A percentile compares a stretch with the other conserved stretches of the same genome.
These are phyloP conservation scores for Baeospora myosura DNA, from an alignment of 1,284 basidiomycete genomes.

Conservation along the genomic window DNA sequence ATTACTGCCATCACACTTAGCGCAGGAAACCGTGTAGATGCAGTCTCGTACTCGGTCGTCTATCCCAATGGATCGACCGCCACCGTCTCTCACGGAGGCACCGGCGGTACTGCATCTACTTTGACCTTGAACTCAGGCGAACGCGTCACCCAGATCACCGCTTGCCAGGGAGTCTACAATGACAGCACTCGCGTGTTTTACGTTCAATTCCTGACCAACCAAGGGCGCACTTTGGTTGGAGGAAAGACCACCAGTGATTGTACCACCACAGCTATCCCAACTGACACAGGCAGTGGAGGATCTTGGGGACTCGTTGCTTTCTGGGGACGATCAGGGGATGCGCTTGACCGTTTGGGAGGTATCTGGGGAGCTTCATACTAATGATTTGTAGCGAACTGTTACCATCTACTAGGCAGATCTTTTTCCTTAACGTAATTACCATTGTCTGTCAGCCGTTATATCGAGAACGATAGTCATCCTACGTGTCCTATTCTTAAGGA, in stretches of 20 bases:
- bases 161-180: slow-evolving; percentile 23
- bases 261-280: slow-evolving; percentile 20
- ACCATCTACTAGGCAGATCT: too few relatives aligned
- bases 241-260: slow-evolving; percentile 26
- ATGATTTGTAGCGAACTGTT: too few relatives aligned
- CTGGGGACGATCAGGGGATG: slow-evolving; percentile 28
- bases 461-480: too few relatives aligned
- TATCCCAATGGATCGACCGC: slow-evolving; percentile 15
- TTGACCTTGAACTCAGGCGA: slow-evolving; percentile 22
- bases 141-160: slow-evolving; percentile 17
- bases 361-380: slow-evolving; percentile 25
- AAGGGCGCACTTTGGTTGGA: slow-evolving; percentile 21
- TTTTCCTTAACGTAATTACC: too few relatives aligned
- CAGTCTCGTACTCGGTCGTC: slow-evolving; percentile 21
- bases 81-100: slow-evolving; percentile 26
- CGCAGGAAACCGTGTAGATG: slow-evolving; percentile 25
- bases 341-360: slow-evolving; percentile 26
- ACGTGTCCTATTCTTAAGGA: too few relatives aligned
- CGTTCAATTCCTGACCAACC: slow-evolving; percentile 23
- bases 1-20: slow-evolving; percentile 26
- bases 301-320: slow-evolving; percentile 27
- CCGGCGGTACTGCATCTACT: slow-evolving; percentile 25
- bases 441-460: too few relatives aligned
- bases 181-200: slow-evolving; percentile 27
- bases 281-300: slow-evolving; percentile 21